Conservation (phyloP, 768 basidiomycete genomes). For the Boletus rufocinnamomeus region DNA sequence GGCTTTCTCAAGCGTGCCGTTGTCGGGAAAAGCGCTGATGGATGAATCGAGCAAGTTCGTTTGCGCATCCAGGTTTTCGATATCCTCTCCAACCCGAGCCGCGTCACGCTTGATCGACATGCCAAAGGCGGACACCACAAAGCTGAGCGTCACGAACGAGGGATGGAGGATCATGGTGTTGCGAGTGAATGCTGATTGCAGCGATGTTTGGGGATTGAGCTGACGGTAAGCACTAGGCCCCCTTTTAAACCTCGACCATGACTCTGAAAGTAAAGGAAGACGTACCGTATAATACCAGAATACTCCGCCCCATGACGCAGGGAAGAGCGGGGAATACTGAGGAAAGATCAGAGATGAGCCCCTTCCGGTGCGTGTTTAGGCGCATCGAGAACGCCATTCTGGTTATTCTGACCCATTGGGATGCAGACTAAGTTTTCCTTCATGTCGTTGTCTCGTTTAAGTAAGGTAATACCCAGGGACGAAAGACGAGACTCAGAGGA, state of each 20-base stretch:
- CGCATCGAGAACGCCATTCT: no score
- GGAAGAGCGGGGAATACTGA: no score
- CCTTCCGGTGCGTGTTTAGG: no score
- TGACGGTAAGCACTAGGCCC: background rate
- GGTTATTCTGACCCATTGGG: no score
- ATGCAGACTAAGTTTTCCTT: no score
- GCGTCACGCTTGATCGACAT: constrained; percentile 6
- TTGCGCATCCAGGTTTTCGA: rapidly evolving
- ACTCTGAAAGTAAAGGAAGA: background rate
- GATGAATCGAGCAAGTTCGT: background rate
- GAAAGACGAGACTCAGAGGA: no score
- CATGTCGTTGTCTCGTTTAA: no score
- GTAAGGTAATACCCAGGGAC: no score
- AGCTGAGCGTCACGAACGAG: constrained; percentile 11
- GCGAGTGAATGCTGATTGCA: background rate
- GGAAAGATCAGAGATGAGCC: no score
- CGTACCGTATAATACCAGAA: no score
- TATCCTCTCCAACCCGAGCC: background rate
- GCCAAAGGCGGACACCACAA: constrained; percentile 13
- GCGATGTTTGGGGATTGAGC: background rate
- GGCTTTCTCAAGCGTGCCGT: rapidly evolving
- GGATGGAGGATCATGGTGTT: constrained; percentile 10
- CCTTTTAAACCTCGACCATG: constrained; percentile 6
- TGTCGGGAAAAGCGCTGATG: background rate
- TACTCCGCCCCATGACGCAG: no score